Conservation (phyloP, 176 grass and related monocot genomes). For the Hordeum marinum region DNA sequence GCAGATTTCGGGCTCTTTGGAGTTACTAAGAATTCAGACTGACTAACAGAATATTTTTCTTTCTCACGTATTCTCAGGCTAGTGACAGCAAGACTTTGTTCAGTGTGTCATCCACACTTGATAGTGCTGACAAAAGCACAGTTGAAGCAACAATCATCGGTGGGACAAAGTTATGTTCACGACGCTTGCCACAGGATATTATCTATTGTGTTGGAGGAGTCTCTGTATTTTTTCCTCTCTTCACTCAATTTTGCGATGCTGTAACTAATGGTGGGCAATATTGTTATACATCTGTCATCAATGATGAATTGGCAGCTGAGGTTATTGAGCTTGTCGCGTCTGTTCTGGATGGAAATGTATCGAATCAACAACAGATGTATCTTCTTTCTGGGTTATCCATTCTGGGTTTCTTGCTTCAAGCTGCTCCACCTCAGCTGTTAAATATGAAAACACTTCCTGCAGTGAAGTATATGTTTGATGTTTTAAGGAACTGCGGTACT, state of each 20-base stretch:
- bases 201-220: constrained; percentile 99
- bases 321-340: constrained; percentile 96
- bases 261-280: constrained; percentile 34
- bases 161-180: constrained; percentile 85
- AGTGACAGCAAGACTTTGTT: constrained; percentile 71
- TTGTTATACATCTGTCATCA: constrained; percentile 21
- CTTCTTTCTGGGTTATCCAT: constrained; percentile 95
- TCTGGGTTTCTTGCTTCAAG: constrained; percentile 90
- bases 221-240: constrained; percentile 93
- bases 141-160: constrained; percentile 74
- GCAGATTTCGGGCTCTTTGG: neutral
- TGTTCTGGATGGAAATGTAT: constrained; percentile 88
- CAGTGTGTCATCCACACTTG: constrained; percentile 71
- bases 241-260: constrained; percentile 77
- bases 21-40: neutral
- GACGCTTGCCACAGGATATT: constrained; percentile 83
- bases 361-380: constrained; percentile 99
- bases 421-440: constrained; percentile 63
- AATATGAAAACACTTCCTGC: constrained; percentile 79
- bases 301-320: constrained; percentile 44
- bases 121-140: constrained; percentile 66
- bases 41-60: neutral
- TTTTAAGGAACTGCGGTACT: constrained; percentile 72
- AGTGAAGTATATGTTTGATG: constrained; percentile 88
- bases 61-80: constrained; percentile 39